Conservation (phyloP, 192 early-diverging fungal genomes). For the Linnemannia hyalina region DNA sequence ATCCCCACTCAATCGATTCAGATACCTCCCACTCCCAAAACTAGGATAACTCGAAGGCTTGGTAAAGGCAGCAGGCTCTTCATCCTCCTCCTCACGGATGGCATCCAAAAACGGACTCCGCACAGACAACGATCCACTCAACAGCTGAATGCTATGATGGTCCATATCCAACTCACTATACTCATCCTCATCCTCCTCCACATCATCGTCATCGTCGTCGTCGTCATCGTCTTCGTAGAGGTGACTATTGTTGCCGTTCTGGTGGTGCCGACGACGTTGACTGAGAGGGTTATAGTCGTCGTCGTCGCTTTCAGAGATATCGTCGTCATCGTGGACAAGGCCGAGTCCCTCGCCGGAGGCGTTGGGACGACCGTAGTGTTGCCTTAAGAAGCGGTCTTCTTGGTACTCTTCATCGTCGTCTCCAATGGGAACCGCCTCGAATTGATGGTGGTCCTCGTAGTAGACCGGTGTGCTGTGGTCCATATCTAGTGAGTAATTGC, state of each 20-base stretch:
- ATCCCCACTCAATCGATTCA: conserved; percentile 24
- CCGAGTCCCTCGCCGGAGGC: conserved; percentile 5
- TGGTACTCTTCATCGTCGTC: conserved; percentile 45
- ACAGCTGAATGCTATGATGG: conserved; percentile 47
- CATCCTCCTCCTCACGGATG: conserved; percentile 55
- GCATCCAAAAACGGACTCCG: conserved; percentile 48
- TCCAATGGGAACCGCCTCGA: conserved; percentile 26
- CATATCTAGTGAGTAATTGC: conserved; percentile 9
- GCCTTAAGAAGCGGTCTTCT: conserved; percentile 39
- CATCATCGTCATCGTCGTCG: conserved; percentile 4
- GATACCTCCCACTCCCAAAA: conserved; percentile 22
- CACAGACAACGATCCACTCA: conserved; percentile 48
- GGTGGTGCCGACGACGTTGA: conserved; percentile 5
- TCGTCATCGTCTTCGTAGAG: conserved; percentile 4
- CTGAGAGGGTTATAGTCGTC: conserved; percentile 12
- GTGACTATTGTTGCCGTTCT: conserved; percentile 10
- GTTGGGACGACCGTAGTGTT: conserved; percentile 42
- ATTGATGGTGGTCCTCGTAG: conserved; percentile 36
- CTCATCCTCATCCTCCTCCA: conserved; percentile 27
- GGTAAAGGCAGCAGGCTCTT: conserved; percentile 38
- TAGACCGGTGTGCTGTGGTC: conserved; percentile 22
- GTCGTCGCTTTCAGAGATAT: conserved; percentile 37
- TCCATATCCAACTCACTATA: conserved; percentile 50
- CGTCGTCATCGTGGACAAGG: conserved; percentile 41
- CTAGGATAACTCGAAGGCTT: conserved; percentile 55